Conservation (phyloP, 2,329 filamentous ascomycete genomes). For the Epichloe aotearoae region DNA sequence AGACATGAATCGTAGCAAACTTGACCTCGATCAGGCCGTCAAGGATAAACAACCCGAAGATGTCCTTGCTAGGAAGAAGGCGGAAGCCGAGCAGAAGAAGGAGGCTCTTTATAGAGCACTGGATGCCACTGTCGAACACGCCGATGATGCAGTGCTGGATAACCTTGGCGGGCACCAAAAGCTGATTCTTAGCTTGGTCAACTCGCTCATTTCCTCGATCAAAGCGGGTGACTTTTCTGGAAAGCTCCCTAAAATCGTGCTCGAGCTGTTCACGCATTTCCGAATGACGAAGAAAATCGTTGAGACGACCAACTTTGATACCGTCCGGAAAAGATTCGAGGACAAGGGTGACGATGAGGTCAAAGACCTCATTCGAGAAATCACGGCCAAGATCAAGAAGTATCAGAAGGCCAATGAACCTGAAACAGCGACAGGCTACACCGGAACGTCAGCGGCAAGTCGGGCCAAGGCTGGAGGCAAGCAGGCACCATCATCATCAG, state of each 20-base stretch:
- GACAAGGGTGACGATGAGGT: conserved; percentile 51
- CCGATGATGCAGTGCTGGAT: conserved; percentile 41
- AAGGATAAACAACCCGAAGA: conserved; percentile 28
- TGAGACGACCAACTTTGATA: conserved; percentile 52
- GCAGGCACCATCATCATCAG: conserved; percentile 8
- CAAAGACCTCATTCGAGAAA: conserved; percentile 46
- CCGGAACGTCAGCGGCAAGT: conserved; percentile 26
- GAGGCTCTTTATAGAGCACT: conserved; percentile 37
- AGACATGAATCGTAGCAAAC: conserved; percentile 34
- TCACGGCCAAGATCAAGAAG: conserved; percentile 34
- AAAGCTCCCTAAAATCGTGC: conserved; percentile 39
- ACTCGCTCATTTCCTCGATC: conserved; percentile 40
- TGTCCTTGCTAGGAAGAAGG: conserved; percentile 25
- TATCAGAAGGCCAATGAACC: conserved; percentile 21
- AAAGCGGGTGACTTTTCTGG: conserved; percentile 39
- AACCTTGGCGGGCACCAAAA: conserved; percentile 46
- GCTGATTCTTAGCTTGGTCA: conserved; percentile 40
- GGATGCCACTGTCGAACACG: conserved; percentile 39
- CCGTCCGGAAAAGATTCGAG: conserved; percentile 47
- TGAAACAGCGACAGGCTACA: conserved; percentile 24
- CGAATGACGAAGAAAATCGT: conserved; percentile 49
- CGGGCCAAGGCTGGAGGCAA: conserved; percentile 22
- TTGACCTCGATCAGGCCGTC: conserved; percentile 28
- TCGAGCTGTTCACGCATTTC: conserved; percentile 47
- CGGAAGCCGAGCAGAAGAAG: conserved; percentile 29